Base-by-base conservation (phyloP, 176 grass and related monocot species). In the Carex kokanica region DNA sequence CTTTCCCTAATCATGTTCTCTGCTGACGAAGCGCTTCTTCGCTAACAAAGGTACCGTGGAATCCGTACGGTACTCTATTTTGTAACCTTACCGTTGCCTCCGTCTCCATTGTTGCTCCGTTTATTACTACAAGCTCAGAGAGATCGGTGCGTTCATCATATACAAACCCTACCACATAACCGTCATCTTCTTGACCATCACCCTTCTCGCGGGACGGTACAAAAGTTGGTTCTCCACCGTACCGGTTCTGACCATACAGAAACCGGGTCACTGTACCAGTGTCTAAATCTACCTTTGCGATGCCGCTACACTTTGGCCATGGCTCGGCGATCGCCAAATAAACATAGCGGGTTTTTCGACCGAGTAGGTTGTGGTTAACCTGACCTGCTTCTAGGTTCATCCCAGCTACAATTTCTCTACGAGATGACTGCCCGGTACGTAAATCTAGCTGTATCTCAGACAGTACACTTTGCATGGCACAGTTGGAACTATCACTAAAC, bases 341-440 rank as follows among this genome's bases (percentile, higher is more conserved):
- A 24, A 89, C 92, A 82, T 92, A 97, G 60, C 90, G 52, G 2
- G 94, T 97, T 62, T 67, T 83, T 20, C 92, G 43, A 7, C 94
- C 92, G 2, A 97, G 90, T 83, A 83, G 43, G 86, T 82, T 78
- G 0, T 71, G 84, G 88, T 94, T 97, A 54, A 97, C 94, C 90
- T 92, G 93, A n/a, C 94, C 94, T 0, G 93, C 94, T 88, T 97
- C 94, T 17, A 97, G 87, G 88, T 97, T 97, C 82, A 94, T 81
- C 11, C 51, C 79, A 27, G 82, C 12, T 6, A 94, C 86, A 41
- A 98, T 86, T 58, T 91, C 67, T 54, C 95, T 88, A 14, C 90
- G 95, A 18, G 84, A 86, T n/a, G 90, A 94, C 61, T 43, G 27
- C 81, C 90, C 90, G 10, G 95, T 94, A 53, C 67, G 49, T 27